phyloP scores from a whole-genome alignment of 2,329 filamentous ascomycete genomes.

The Fusarium sororula region DNA sequence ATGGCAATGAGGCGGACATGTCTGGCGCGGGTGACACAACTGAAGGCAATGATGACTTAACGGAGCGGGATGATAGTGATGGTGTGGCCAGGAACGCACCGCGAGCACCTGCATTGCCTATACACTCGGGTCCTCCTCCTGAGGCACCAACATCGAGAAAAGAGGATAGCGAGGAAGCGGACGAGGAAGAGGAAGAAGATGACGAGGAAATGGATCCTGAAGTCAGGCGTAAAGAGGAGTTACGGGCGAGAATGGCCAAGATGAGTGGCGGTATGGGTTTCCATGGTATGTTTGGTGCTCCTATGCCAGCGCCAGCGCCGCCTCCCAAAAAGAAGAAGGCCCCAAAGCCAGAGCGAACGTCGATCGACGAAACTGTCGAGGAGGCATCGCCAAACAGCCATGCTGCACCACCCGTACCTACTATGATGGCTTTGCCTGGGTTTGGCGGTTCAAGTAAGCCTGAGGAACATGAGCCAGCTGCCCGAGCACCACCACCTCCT shows the following conservation, averaged over 20 bases:
- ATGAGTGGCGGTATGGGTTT: slow-evolving; percentile 99
- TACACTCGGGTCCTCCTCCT: slow-evolving; percentile 33
- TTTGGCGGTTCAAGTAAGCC: slow-evolving; percentile 68
- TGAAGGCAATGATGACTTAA: slow-evolving; percentile 67
- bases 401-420: slow-evolving; percentile 64
- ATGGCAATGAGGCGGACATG: slow-evolving; percentile 73
- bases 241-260: slow-evolving; percentile 96
- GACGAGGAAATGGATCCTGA: slow-evolving; percentile 91
- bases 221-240: slow-evolving; percentile 82
- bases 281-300: slow-evolving; percentile 88
- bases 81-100: slow-evolving; percentile 58
- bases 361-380: slow-evolving; percentile 57
- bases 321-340: slow-evolving; percentile 64
- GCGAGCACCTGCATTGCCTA: slow-evolving; percentile 50
- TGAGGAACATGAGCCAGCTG: slow-evolving; percentile 47
- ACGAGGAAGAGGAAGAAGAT: slow-evolving; percentile 75
- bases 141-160: slow-evolving; percentile 39
- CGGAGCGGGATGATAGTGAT: slow-evolving; percentile 80
- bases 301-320: slow-evolving; percentile 70
- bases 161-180: slow-evolving; percentile 68
- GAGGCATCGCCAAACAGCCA: slow-evolving; percentile 53
- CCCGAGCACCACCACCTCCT: slow-evolving; percentile 43
- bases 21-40: slow-evolving; percentile 71
- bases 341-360: slow-evolving; percentile 52
- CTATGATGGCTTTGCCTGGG: slow-evolving; percentile 75